Conservation (phyloP, 225 moss, liverwort and hornwort species). For the Lunularia cruciata region DNA sequence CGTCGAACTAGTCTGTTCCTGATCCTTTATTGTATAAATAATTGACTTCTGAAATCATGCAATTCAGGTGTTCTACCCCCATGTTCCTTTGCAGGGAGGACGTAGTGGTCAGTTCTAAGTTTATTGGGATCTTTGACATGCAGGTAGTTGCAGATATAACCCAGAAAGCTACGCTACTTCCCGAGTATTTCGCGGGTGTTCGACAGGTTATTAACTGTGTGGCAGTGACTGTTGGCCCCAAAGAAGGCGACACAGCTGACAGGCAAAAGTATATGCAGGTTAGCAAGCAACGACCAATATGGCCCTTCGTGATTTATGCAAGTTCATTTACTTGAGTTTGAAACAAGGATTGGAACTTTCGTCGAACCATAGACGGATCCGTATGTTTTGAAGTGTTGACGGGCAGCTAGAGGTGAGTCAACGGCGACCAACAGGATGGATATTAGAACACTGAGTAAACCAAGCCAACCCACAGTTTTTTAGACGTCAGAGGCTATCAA, state of each 20-base stretch:
- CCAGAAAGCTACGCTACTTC: constrained; percentile 73
- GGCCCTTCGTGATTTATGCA: too few relatives aligned
- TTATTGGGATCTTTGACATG: not conserved
- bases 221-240: constrained; percentile 65
- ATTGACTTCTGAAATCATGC: too few relatives aligned
- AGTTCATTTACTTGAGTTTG: too few relatives aligned
- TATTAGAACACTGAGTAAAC: too few relatives aligned
- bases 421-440: too few relatives aligned
- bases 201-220: constrained; percentile 67
- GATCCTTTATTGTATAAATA: not conserved
- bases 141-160: constrained; percentile 76
- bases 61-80: not conserved
- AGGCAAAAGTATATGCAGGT: constrained; percentile 84
- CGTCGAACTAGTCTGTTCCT: constrained; percentile 54
- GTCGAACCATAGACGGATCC: too few relatives aligned
- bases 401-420: not conserved
- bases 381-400: not conserved
- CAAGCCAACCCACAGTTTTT: too few relatives aligned
- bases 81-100: not conserved
- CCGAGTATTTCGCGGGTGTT: constrained; percentile 80
- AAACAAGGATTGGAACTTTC: too few relatives aligned
- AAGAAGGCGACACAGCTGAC: constrained; percentile 83
- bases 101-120: not conserved
- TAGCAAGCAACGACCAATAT: not conserved
- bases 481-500: too few relatives aligned